Evolutionary conservation across 352 stramenopile genomes (phyloP).

Genomic region (Pythium diclinum): DNA sequence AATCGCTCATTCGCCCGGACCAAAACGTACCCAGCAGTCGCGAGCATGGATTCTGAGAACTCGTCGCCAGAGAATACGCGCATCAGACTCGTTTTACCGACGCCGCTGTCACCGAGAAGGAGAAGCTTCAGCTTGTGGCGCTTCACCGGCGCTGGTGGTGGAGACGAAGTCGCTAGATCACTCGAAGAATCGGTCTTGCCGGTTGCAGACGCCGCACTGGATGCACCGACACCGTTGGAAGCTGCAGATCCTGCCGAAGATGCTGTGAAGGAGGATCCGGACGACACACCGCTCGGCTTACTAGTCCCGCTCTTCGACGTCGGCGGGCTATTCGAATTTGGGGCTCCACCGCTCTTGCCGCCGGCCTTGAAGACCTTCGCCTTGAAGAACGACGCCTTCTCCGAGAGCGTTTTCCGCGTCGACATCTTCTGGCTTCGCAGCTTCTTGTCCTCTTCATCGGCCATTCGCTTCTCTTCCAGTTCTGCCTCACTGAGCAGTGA

Average conservation of each 20-base stretch:
- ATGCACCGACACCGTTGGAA: neutral
- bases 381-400: constrained; percentile 70
- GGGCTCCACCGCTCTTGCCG: neutral
- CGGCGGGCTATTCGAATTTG: neutral
- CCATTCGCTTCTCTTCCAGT: constrained; percentile 85
- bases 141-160: constrained; percentile 44
- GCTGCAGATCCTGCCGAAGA: neutral
- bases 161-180: constrained; percentile 7
- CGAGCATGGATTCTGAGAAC: constrained; percentile 89
- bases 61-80: constrained; percentile 90
- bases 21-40: constrained; percentile 83
- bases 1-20: neutral
- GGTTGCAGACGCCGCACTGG: neutral
- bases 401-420: constrained; percentile 54
- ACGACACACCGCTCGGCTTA: neutral
- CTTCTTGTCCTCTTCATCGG: constrained; percentile 84
- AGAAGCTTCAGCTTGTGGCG: constrained; percentile 89
- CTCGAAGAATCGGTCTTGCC: constrained; percentile 27
- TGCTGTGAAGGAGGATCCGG: constrained; percentile 1
- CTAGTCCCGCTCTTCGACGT: neutral
- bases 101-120: constrained; percentile 87
- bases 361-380: constrained; percentile 68
- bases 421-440: constrained; percentile 73
- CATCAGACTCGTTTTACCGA: constrained; percentile 93
- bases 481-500: constrained; percentile 73